Percentiles rank a stretch among this genome's conserved stretches.
Evolutionary conservation across 2,329 filamentous ascomycete species (phyloP).

Genomic region (Aspergillus viridinutans): DNA sequence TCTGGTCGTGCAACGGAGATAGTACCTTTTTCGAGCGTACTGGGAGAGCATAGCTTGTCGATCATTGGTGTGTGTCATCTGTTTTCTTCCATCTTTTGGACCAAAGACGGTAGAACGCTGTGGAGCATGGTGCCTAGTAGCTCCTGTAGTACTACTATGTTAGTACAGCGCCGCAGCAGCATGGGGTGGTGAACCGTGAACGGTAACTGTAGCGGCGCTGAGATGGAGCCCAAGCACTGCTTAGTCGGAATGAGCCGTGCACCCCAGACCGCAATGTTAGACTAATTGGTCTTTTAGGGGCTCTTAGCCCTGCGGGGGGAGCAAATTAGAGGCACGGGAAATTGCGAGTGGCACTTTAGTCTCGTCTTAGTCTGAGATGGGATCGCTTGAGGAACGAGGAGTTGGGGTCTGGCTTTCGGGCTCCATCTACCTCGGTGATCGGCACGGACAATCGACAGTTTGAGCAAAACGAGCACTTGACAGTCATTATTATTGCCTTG

Average conservation of each 20-base stretch:
- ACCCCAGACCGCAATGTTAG: not conserved
- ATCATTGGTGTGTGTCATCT: conserved; percentile 3
- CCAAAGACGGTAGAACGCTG: not conserved
- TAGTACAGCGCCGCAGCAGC: no score
- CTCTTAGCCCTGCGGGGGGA: conserved; percentile 6
- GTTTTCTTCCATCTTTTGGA: not conserved
- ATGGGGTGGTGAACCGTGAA: no score
- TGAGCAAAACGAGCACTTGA: conserved; percentile 6
- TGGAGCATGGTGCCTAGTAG: no score
- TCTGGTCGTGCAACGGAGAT: conserved; percentile 5
- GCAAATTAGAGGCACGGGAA: conserved; percentile 8
- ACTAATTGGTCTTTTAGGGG: not conserved
- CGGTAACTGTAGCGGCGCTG: not conserved
- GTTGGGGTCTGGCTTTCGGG: conserved; percentile 4
- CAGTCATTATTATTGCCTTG: not conserved
- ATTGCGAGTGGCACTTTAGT: conserved; percentile 13
- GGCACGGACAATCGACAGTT: conserved; percentile 3
- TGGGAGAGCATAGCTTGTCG: conserved; percentile 4
- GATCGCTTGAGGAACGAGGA: not conserved
- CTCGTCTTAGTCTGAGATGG: conserved; percentile 4
- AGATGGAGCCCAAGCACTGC: conserved; percentile 7
- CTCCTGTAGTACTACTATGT: no score
- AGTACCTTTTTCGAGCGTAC: conserved; percentile 11
- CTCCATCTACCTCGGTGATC: conserved; percentile 10
- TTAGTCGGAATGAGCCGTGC: conserved; percentile 7